These are phyloP conservation scores for Populus pruinosa DNA, from an alignment of 345 rosid species.

Conservation along the genomic window DNA sequence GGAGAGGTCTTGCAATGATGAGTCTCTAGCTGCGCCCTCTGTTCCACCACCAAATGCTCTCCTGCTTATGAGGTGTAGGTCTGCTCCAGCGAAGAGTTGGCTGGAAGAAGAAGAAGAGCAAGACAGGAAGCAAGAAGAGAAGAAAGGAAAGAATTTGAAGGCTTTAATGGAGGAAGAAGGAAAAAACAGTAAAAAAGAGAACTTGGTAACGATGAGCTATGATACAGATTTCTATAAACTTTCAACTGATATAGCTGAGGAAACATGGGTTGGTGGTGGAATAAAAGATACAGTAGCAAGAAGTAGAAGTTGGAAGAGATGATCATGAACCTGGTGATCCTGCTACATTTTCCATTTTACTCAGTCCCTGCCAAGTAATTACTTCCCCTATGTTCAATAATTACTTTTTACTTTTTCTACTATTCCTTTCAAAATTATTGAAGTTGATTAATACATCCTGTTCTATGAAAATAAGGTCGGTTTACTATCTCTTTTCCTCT, in stretches of 20 bases:
- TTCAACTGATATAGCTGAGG: constrained; percentile 65
- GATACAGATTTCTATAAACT: constrained; percentile 59
- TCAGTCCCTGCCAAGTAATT: neutral
- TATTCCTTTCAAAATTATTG: constrained; percentile 7
- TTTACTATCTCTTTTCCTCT: too few species aligned
- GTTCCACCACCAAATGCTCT: constrained; percentile 80
- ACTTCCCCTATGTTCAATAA: neutral
- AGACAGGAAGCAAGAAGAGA: constrained; percentile 6
- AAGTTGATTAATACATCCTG: neutral
- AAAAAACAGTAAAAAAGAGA: constrained; percentile 27
- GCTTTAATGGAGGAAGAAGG: constrained; percentile 64
- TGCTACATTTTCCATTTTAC: neutral
- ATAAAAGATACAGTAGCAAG: constrained; percentile 50
- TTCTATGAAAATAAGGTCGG: too few species aligned
- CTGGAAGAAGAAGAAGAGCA: constrained; percentile 34
- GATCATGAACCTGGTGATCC: constrained; percentile 11
- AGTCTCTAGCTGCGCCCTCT: constrained; percentile 21
- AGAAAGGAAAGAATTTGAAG: constrained; percentile 33
- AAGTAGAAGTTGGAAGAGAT: constrained; percentile 78
- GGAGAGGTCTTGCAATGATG: constrained; percentile 2
- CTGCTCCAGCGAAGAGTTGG: constrained; percentile 72
- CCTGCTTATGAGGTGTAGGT: constrained; percentile 73
- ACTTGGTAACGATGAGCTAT: constrained; percentile 45
- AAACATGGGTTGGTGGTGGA: constrained; percentile 83
- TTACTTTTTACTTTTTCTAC: neutral